Evolutionary conservation across 805 yeast genomes (phyloP).

Genomic region (Debaryomyces castellii): DNA sequence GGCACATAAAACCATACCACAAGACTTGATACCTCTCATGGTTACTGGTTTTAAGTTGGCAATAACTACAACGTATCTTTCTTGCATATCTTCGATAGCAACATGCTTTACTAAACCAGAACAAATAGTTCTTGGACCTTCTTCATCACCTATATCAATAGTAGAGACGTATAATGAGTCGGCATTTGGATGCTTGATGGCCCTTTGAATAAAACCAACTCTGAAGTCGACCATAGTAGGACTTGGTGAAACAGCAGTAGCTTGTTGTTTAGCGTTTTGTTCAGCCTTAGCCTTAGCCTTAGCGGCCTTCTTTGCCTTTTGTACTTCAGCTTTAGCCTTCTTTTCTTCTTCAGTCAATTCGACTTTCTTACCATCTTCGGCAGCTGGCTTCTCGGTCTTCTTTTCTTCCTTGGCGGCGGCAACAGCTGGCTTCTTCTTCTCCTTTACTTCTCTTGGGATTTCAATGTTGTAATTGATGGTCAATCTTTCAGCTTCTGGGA

Average conservation of each 20-base stretch:
- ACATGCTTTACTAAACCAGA: slow-evolving; percentile 91
- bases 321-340: slow-evolving; percentile 52
- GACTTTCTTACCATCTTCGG: slow-evolving; percentile 25
- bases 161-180: slow-evolving; percentile 96
- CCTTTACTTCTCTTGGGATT: slow-evolving; percentile 75
- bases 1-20: slow-evolving; percentile 96
- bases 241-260: slow-evolving; percentile 62
- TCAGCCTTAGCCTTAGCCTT: slow-evolving; percentile 61
- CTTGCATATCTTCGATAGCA: slow-evolving; percentile 93
- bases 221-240: slow-evolving; percentile 90
- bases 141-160: slow-evolving; percentile 93
- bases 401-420: slow-evolving; percentile 15
- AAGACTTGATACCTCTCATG: slow-evolving; percentile 95
- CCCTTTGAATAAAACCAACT: slow-evolving; percentile 96
- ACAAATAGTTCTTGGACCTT: slow-evolving; percentile 97
- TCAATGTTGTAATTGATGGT: slow-evolving; percentile 57
- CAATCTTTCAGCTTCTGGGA: slow-evolving; percentile 54
- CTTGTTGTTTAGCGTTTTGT: slow-evolving; percentile 46
- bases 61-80: slow-evolving; percentile 84
- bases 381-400: slow-evolving; percentile 15
- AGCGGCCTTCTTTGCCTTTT: slow-evolving; percentile 62
- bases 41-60: slow-evolving; percentile 97
- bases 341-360: slow-evolving; percentile 39
- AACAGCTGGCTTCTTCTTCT: slow-evolving; percentile 49
- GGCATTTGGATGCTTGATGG: slow-evolving; percentile 96